A percentile compares a stretch with the other conserved stretches of the same genome.
Evolutionary conservation across 2,329 filamentous ascomycete species (phyloP).

Genomic region (Fusarium drepaniforme): DNA sequence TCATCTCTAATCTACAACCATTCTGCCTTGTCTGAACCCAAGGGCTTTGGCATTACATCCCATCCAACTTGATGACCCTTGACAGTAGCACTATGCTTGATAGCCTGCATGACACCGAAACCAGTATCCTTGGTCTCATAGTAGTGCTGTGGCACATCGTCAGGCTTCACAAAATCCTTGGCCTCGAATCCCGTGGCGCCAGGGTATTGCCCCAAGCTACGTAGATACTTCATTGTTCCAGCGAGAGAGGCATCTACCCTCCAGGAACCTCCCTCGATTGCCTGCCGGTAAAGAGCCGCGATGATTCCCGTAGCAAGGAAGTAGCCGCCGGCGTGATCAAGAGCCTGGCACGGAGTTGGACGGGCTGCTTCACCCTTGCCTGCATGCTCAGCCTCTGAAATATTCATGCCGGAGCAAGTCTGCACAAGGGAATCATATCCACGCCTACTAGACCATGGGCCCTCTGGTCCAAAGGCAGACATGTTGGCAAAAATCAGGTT

Average conservation of each 20-base stretch:
- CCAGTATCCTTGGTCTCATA: constrained; percentile 58
- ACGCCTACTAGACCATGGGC: constrained; percentile 56
- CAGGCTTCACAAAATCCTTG: constrained; percentile 45
- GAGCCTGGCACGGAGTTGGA: constrained; percentile 64
- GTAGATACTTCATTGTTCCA: constrained; percentile 66
- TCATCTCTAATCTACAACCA: constrained; percentile 45
- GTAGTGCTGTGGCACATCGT: constrained; percentile 48
- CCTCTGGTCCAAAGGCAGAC: constrained; percentile 63
- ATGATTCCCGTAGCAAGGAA: constrained; percentile 65
- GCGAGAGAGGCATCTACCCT: constrained; percentile 68
- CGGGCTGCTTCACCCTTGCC: constrained; percentile 54
- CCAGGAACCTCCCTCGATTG: constrained; percentile 59
- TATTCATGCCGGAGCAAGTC: constrained; percentile 67
- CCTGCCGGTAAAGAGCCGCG: constrained; percentile 62
- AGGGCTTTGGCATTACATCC: constrained; percentile 62
- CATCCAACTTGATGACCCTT: constrained; percentile 60
- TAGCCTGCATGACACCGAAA: constrained; percentile 60
- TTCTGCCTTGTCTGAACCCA: constrained; percentile 59
- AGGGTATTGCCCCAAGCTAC: constrained; percentile 64
- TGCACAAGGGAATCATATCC: constrained; percentile 67
- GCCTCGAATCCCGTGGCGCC: constrained; percentile 57
- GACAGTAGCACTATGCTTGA: constrained; percentile 62
- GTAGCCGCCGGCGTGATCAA: constrained; percentile 68
- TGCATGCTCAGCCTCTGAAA: constrained; percentile 63
- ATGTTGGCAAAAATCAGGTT: constrained; percentile 63